Evolutionary conservation across 2,329 filamentous ascomycete genomes (phyloP).

Genomic region (Thelonectria blattea): DNA sequence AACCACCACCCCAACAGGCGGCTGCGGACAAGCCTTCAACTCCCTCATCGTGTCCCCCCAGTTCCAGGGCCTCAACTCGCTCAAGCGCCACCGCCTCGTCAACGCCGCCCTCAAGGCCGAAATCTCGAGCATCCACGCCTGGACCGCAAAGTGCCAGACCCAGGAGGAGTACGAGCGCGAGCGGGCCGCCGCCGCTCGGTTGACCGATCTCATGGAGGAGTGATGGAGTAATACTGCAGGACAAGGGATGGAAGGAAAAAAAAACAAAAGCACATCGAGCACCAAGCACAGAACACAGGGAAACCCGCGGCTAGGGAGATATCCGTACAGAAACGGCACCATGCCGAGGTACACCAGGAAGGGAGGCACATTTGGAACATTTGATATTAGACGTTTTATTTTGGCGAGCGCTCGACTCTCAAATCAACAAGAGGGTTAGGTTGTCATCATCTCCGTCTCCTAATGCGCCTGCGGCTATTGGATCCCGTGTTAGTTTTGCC

Average conservation of each 20-base stretch:
- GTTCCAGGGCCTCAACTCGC: constrained; percentile 74
- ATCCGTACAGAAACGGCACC: constrained; percentile 21
- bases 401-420: constrained; percentile 29
- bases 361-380: constrained; percentile 16
- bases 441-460: constrained; percentile 29
- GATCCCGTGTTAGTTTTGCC: constrained; percentile 21
- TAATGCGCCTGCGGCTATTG: constrained; percentile 27
- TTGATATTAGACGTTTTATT: constrained; percentile 34
- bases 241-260: background rate
- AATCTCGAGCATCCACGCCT: constrained; percentile 90
- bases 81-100: constrained; percentile 86
- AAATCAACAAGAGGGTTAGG: constrained; percentile 21
- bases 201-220: constrained; percentile 21
- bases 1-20: constrained; percentile 48
- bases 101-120: constrained; percentile 84
- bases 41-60: constrained; percentile 67
- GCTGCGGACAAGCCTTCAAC: constrained; percentile 67
- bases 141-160: constrained; percentile 93
- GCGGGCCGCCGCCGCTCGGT: constrained; percentile 39
- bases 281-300: background rate
- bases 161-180: constrained; percentile 86
- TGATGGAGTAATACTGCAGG: background rate
- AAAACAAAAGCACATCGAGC: background rate
- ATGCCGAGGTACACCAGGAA: constrained; percentile 27
- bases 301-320: constrained; percentile 7